phyloP scores from a whole-genome alignment of 306 rosid genomes.

The Rosa lucieae region DNA sequence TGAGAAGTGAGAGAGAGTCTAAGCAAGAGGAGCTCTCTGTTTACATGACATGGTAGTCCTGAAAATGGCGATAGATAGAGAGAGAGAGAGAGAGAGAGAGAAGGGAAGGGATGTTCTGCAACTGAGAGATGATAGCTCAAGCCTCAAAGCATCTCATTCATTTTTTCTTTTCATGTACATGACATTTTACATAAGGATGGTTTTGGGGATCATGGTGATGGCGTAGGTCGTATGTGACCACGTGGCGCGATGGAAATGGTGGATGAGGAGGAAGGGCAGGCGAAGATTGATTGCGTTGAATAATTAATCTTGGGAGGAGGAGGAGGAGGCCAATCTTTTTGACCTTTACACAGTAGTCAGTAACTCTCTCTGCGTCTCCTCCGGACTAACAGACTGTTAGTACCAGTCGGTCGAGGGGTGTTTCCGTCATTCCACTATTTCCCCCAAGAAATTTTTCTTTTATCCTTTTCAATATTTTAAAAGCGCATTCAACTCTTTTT shows the following conservation, averaged over 20 bases:
- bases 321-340: background rate
- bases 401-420: background rate
- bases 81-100: background rate
- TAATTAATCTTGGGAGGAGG: background rate
- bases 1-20: background rate
- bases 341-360: background rate
- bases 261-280: constrained; percentile 6
- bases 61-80: background rate
- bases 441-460: too few species aligned
- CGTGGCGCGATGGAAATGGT: constrained; percentile 9
- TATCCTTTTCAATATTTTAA: too few species aligned
- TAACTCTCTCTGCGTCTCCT: background rate
- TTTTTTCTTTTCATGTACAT: background rate
- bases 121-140: background rate
- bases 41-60: constrained; percentile 21
- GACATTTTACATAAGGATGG: background rate
- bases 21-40: constrained; percentile 5
- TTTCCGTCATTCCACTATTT: constrained; percentile 4
- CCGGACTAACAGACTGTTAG: background rate
- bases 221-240: background rate
- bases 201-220: background rate
- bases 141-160: background rate
- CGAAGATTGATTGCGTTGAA: constrained; percentile 6
- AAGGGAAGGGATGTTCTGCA: background rate
- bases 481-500: too few species aligned